Evolutionary conservation across 2,329 filamentous ascomycete genomes (phyloP).

Genomic region (Xylaria sp.): DNA sequence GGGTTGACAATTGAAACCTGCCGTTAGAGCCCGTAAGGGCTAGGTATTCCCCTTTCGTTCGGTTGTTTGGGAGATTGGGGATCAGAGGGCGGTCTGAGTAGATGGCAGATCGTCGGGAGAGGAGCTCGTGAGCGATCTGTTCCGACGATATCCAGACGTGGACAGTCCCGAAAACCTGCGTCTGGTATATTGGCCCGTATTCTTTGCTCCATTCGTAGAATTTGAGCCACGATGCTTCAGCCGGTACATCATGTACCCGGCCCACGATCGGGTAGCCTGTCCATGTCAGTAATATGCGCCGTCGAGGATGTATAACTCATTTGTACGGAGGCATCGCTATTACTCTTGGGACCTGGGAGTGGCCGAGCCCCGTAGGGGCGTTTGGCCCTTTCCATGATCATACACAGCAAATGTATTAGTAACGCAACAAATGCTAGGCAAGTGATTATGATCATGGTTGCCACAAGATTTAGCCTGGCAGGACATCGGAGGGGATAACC

Average conservation of each 20-base stretch:
- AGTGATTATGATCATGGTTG: no score
- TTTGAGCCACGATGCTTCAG: constrained; percentile 51
- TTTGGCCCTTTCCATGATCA: constrained; percentile 28
- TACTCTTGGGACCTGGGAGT: constrained; percentile 40
- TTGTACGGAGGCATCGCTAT: constrained; percentile 15
- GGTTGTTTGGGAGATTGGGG: constrained; percentile 53
- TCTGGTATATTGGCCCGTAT: constrained; percentile 55
- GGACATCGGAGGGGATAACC: no score
- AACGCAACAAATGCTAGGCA: constrained; percentile 27
- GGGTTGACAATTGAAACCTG: no score
- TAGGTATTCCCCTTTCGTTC: constrained; percentile 54
- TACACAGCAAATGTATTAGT: constrained; percentile 27
- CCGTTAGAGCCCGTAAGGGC: constrained; percentile 52
- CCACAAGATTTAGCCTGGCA: no score
- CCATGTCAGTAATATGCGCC: constrained; percentile 20
- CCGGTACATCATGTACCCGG: constrained; percentile 52
- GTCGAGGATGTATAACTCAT: not conserved
- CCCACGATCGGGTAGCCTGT: constrained; percentile 51
- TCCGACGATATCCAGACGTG: constrained; percentile 57
- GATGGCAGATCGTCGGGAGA: constrained; percentile 48
- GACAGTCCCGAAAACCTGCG: constrained; percentile 51
- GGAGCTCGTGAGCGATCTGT: constrained; percentile 51
- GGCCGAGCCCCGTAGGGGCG: constrained; percentile 36
- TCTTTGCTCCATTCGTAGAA: constrained; percentile 54
- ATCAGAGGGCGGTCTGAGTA: constrained; percentile 56